These are phyloP conservation scores for Kwoniella shandongensis DNA, from an alignment of 768 basidiomycete species.

Conservation along the genomic window DNA sequence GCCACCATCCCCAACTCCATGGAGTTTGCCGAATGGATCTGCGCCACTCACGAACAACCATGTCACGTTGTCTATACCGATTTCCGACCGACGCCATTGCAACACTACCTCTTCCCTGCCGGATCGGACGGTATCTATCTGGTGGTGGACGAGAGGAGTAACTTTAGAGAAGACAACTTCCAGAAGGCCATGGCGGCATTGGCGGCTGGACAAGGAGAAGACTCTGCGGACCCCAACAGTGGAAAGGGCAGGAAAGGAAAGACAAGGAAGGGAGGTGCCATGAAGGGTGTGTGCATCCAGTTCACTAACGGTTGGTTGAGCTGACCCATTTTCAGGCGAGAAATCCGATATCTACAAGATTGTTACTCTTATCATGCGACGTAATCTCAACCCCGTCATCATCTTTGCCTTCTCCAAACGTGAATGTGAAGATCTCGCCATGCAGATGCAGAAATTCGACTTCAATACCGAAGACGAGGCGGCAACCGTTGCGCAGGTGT, in stretches of 20 bases:
- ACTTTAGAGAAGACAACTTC: slow-evolving; percentile 96
- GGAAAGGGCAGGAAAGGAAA: slow-evolving; percentile 91
- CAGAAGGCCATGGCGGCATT: slow-evolving; percentile 95
- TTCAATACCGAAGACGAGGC: slow-evolving; percentile 92
- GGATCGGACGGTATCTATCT: slow-evolving; percentile 96
- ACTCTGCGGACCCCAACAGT: slow-evolving; percentile 79
- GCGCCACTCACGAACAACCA: slow-evolving; percentile 92
- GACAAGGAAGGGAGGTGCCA: slow-evolving; percentile 85
- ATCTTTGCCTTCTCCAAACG: slow-evolving; percentile 98
- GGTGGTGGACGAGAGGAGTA: slow-evolving; percentile 97
- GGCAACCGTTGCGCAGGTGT: slow-evolving; percentile 78
- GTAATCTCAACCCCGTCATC: slow-evolving; percentile 97
- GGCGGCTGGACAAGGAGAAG: slow-evolving; percentile 78
- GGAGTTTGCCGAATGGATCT: slow-evolving; percentile 99
- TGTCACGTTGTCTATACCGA: slow-evolving; percentile 99
- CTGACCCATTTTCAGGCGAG: slow-evolving; percentile 15
- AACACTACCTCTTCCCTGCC: slow-evolving; percentile 96
- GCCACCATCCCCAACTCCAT: slow-evolving; percentile 99
- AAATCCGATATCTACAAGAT: slow-evolving; percentile 92
- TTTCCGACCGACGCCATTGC: slow-evolving; percentile 94
- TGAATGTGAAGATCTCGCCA: slow-evolving; percentile 90
- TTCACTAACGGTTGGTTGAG: neutral
- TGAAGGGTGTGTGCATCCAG: slow-evolving; percentile 66
- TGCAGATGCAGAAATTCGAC: slow-evolving; percentile 90
- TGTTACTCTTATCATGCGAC: slow-evolving; percentile 95